Evolutionary conservation across 345 rosid species (phyloP), one percentile per base, ranked within the genome.

Genomic region (Gossypium sturtianum): DNA sequence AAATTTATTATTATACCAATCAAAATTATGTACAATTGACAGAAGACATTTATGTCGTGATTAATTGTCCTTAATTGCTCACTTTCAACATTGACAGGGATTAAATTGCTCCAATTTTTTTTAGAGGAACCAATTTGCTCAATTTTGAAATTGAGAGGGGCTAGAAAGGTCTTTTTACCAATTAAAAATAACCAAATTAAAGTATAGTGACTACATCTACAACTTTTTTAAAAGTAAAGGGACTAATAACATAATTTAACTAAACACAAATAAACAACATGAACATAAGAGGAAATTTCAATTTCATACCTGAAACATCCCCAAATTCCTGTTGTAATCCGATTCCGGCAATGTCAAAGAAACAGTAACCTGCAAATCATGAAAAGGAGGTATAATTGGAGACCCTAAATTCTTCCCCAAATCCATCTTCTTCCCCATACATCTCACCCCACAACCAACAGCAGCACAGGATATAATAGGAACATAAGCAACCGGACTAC

Each of bases 291-390:
- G n/a, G 22, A 4, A 57, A 19, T 41, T 47, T 60, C 29, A 16
- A 60, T 19, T 53, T 6, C 34, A 72, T 17, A 22, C 66, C 97
- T 95, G 98, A 83, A 92, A 92, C 73, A 89, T 79, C 78, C 98
- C 96, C 75, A 92, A 95, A 51, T 87, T 83, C 82, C 85, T 85
- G 80, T 95, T 95, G 68, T 95, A 92, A 38, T 76, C 84, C 0
- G 98, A 95, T 81, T 92, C 97, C 0, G 99, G 99, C 79, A 95
- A 72, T 23, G 85, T 83, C 82, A 88, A 77, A 9, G 76, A 70
- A 69, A 90, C 83, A 0, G 76, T 72, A 27, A 80, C 86, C 79
- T 76, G 83, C 74, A 90, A 63, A 71, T 82, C 71, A 49, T 86
- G 87, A 79, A 64, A 69, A 29, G 72, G 65, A 13, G 85, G 92